phyloP scores from a whole-genome alignment of 2,329 filamentous ascomycete species.

The Fusarium papillatum region DNA sequence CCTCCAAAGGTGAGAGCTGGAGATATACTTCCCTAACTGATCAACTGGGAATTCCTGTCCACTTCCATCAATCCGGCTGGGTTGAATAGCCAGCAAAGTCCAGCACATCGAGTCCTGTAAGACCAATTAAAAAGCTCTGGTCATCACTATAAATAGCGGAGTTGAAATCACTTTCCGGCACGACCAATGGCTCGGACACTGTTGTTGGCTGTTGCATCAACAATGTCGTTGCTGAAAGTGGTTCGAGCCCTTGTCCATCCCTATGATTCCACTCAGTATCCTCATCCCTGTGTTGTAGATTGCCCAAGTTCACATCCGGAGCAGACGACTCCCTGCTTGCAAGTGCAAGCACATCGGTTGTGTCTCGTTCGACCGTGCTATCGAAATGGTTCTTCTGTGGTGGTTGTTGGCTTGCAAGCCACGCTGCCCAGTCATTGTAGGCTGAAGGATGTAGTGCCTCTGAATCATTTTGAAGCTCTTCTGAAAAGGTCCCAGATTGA shows the following conservation, averaged over 20 bases:
- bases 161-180: slow-evolving; percentile 12
- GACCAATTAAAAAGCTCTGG: slow-evolving; percentile 41
- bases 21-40: not conserved
- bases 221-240: slow-evolving; percentile 3
- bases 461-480: not conserved
- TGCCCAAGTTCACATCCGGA: not conserved
- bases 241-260: not conserved
- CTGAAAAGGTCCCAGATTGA: not conserved
- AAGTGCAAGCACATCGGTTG: not conserved
- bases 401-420: slow-evolving; percentile 30
- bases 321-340: not conserved
- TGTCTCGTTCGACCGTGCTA: not conserved
- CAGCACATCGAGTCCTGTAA: slow-evolving; percentile 41
- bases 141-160: slow-evolving; percentile 34
- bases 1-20: not conserved
- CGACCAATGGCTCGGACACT: not conserved
- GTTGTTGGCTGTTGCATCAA: slow-evolving; percentile 2
- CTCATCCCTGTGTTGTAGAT: not conserved
- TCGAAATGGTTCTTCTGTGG: not conserved
- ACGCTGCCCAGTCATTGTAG: slow-evolving; percentile 39
- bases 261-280: not conserved
- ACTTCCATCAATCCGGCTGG: slow-evolving; percentile 1
- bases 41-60: not conserved
- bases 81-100: slow-evolving; percentile 38
- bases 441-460: slow-evolving; percentile 2